A percentile compares a stretch with the other conserved stretches of the same genome.
phyloP scores from a whole-genome alignment of 139 green algal species.

The Chlamydomonas sphaeroides region DNA sequence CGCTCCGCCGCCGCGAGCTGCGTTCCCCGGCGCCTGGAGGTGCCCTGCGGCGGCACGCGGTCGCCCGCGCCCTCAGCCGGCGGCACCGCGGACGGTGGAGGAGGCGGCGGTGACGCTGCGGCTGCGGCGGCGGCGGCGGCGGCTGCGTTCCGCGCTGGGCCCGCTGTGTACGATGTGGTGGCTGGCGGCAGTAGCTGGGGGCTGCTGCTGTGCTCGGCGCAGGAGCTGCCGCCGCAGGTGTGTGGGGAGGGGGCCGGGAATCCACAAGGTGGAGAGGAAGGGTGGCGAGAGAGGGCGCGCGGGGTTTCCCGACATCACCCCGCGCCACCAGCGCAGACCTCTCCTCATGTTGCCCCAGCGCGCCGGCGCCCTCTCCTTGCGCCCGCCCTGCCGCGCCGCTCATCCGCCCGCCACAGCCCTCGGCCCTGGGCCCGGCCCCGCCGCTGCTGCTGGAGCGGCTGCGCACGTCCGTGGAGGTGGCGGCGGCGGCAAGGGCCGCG shows the following conservation, averaged over 20 bases:
- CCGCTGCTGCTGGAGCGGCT: constrained; percentile 38
- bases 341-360: too few relatives aligned
- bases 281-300: too few relatives aligned
- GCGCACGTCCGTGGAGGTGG: background rate
- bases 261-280: background rate
- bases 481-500: background rate
- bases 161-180: constrained; percentile 27
- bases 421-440: too few relatives aligned
- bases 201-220: background rate
- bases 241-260: background rate
- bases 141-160: background rate
- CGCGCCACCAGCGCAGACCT: too few relatives aligned
- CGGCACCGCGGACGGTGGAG: background rate
- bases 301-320: too few relatives aligned
- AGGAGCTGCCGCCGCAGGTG: constrained; percentile 15
- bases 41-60: too few relatives aligned
- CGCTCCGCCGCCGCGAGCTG: background rate
- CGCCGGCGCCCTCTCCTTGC: too few relatives aligned
- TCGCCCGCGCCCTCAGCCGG: too few relatives aligned
- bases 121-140: background rate
- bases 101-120: background rate
- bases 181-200: background rate
- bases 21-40: constrained; percentile 7
- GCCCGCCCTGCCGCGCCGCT: too few relatives aligned
- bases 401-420: too few relatives aligned